Conservation (phyloP, 164 flowering plant genomes). For the Magnolia kwangsiensis region DNA sequence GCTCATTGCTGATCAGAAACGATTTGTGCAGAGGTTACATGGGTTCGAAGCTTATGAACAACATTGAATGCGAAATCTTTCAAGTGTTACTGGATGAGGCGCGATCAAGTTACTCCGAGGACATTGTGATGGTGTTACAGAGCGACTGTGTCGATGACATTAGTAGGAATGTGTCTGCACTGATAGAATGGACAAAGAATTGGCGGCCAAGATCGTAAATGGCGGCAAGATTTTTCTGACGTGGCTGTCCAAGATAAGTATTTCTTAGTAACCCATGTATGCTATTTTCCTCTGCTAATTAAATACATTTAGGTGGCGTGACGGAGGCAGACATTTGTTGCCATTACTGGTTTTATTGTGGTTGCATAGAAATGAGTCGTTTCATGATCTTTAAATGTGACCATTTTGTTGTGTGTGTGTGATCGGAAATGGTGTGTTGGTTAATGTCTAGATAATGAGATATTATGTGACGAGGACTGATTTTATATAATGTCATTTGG, state of each 20-base stretch:
- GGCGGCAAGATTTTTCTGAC: not conserved
- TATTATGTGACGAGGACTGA: no score
- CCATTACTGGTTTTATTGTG: no score
- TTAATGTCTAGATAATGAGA: no score
- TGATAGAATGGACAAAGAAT: constrained; percentile 66
- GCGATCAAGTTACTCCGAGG: constrained; percentile 65
- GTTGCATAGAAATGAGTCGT: no score
- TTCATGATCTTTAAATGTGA: no score
- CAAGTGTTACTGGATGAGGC: constrained; percentile 90
- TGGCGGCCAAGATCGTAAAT: constrained; percentile 37
- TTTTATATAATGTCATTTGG: no score
- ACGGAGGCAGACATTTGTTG: no score
- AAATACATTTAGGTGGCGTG: not conserved
- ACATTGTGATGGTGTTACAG: constrained; percentile 61
- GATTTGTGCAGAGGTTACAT: constrained; percentile 63
- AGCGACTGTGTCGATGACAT: constrained; percentile 77
- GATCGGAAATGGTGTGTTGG: no score
- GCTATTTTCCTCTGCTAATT: not conserved
- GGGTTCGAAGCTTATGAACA: constrained; percentile 68
- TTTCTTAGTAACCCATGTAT: not conserved
- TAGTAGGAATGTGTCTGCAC: constrained; percentile 50
- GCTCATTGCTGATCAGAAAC: not conserved
- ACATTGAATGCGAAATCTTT: constrained; percentile 90
- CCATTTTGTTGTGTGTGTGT: no score
- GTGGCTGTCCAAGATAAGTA: not conserved